Percentiles rank a stretch among this genome's conserved stretches.
phyloP scores from a whole-genome alignment of 352 stramenopile species.

The Globisporangium yorkense region DNA sequence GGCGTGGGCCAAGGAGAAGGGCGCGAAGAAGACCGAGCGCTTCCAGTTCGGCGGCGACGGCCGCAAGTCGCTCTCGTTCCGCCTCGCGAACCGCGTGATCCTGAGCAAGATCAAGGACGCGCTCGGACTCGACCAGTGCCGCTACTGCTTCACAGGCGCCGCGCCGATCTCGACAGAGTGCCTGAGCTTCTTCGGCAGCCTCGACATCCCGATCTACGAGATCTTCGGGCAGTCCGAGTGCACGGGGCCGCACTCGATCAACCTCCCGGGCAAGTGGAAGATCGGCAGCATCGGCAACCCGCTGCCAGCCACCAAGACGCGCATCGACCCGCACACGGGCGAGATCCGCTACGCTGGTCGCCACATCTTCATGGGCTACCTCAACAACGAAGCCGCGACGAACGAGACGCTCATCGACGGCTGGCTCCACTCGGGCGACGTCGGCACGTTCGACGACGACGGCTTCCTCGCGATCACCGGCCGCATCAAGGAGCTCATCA shows the following conservation, averaged over 20 bases:
- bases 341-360: constrained; percentile 66
- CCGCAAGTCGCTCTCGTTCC: constrained; percentile 59
- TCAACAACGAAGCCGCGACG: constrained; percentile 51
- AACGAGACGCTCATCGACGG: constrained; percentile 72
- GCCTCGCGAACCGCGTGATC: constrained; percentile 79
- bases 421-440: constrained; percentile 90
- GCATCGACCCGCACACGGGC: constrained; percentile 38
- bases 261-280: constrained; percentile 75
- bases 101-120: constrained; percentile 72
- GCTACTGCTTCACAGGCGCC: constrained; percentile 79
- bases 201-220: constrained; percentile 94
- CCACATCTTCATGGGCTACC: constrained; percentile 73
- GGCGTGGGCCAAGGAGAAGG: constrained; percentile 77
- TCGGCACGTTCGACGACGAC: constrained; percentile 73
- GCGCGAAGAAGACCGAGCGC: constrained; percentile 44
- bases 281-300: constrained; percentile 75
- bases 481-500: constrained; percentile 94
- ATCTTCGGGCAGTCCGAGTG: constrained; percentile 90
- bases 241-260: constrained; percentile 78
- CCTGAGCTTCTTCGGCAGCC: constrained; percentile 85
- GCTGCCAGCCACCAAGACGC: constrained; percentile 41
- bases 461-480: constrained; percentile 91
- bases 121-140: constrained; percentile 78
- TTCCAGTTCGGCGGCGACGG: constrained; percentile 62
- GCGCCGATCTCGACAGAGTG: constrained; percentile 53